Base-by-base conservation (phyloP, 208 protist genomes). In the Plasmodiophora brassicae region DNA sequence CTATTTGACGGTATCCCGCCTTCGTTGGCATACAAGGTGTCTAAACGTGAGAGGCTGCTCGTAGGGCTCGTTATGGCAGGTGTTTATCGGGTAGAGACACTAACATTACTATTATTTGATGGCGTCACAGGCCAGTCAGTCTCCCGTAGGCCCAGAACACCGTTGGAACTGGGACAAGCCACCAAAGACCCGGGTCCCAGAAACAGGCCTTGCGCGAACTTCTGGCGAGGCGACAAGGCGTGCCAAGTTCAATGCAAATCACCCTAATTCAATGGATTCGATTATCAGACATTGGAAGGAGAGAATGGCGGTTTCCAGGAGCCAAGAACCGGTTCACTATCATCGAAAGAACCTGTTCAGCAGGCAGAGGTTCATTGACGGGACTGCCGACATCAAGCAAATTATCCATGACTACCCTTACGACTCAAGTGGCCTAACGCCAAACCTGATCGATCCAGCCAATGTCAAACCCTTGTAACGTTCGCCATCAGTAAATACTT, bases 371-470 rank as follows among this genome's bases (percentile, higher is more conserved):
- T 78, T 78, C 65, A 78, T 78, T 32, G 65, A 78, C n/a, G 65
- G 65, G 65, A 78, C 65, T 14, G 65, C 65, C n/a, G 65, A 78
- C 32, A 78, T 78, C 32, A 5, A 32, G 32, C 5, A n/a, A 14
- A 78, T 78, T 38, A 78, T 78, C 32, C 65, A 78, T 32, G 65
- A 78, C 14, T 78, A 78, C n/a, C 65, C 65, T 14, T 78, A 78
- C n/a, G 65, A 78, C 14, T 5, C 14, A 5, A 14, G 10, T 38
- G 65, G 65, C 14, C n/a, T 78, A 5, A 78, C 5, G 20, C 65
- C 65, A 32, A 5, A 78, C n/a, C 20, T 38, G 32, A 44, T 8
- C 5, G n/a, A 78, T 78, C 5, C 32, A 5, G 65, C 32, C n/a
- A 57, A 57, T 57, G 32, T 44, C n/a, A 78, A 78, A 32, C 65